Conservation (phyloP, 73 alveolate species). For the Effrenium voratum region DNA sequence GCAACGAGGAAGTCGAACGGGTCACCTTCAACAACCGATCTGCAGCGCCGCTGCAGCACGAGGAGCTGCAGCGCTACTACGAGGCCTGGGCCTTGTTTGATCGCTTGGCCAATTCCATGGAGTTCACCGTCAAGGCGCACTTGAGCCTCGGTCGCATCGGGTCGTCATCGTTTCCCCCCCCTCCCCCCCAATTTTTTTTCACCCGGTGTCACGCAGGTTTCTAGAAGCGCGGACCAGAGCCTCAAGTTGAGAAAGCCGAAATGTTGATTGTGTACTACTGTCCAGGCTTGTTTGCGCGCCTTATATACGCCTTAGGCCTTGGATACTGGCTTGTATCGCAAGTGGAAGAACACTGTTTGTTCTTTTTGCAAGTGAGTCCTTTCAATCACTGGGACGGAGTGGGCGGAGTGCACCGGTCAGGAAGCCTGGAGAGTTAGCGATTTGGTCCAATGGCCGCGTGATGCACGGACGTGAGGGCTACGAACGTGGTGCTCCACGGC, state of each 20-base stretch:
- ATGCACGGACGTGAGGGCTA: conserved; percentile 89
- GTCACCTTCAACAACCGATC: conserved; percentile 86
- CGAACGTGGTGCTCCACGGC: conserved; percentile 71
- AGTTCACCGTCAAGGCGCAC: conserved; percentile 31
- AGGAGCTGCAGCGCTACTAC: conserved; percentile 42
- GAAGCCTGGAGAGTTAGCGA: conserved; percentile 79
- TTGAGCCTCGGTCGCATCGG: neutral
- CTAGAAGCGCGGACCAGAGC: no score
- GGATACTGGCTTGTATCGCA: neutral
- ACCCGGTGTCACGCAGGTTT: no score
- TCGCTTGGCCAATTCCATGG: conserved; percentile 28
- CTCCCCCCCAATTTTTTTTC: neutral
- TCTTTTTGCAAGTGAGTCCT: neutral
- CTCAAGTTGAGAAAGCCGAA: no score
- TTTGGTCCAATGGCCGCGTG: conserved; percentile 84
- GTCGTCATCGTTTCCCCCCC: neutral
- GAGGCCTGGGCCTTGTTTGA: conserved; percentile 62
- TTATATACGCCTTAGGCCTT: neutral
- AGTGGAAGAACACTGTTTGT: neutral
- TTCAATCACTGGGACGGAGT: no score
- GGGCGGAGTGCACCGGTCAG: neutral
- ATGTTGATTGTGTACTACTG: no score
- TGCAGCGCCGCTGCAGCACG: conserved; percentile 50
- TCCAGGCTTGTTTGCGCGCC: neutral
- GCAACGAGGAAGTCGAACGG: conserved; percentile 21